Conservation (phyloP, 2,329 filamentous ascomycete genomes). For the Fusarium pininemorale region DNA sequence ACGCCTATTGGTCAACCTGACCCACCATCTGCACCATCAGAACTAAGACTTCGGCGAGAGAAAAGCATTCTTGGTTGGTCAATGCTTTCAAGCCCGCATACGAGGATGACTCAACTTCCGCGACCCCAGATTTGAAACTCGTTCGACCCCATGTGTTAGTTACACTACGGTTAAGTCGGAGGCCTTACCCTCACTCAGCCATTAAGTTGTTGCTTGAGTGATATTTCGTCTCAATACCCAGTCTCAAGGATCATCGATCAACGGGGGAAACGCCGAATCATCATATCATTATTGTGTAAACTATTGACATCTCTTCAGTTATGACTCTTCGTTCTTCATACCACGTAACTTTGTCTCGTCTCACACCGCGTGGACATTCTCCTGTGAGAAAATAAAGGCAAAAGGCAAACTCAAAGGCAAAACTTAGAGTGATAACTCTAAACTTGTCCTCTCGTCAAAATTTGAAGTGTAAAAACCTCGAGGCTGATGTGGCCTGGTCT, state of each 20-base stretch:
- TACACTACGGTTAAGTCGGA: not conserved
- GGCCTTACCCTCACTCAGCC: not conserved
- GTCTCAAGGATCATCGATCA: not conserved
- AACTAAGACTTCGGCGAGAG: constrained; percentile 49
- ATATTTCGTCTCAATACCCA: not conserved
- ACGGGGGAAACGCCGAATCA: not conserved
- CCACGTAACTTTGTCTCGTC: not conserved
- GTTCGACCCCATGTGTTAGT: constrained; percentile 10
- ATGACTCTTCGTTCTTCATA: constrained; percentile 1
- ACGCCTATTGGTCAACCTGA: constrained; percentile 41
- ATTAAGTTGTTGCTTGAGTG: not conserved
- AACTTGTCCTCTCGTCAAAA: not conserved
- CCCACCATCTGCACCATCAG: constrained; percentile 42
- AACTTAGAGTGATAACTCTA: not conserved
- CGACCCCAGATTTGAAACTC: constrained; percentile 39
- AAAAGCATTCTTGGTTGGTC: constrained; percentile 45
- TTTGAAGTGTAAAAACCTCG: not conserved
- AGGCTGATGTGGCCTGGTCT: not conserved
- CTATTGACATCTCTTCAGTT: not conserved
- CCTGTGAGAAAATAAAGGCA: not conserved
- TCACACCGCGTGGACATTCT: not conserved
- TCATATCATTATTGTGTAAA: not conserved
- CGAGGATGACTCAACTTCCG: constrained; percentile 46
- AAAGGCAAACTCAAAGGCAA: not conserved
- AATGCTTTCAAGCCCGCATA: constrained; percentile 38